phyloP scores from a whole-genome alignment of 2,329 filamentous ascomycete genomes.

The Pyrenophora tritici-repentis region DNA sequence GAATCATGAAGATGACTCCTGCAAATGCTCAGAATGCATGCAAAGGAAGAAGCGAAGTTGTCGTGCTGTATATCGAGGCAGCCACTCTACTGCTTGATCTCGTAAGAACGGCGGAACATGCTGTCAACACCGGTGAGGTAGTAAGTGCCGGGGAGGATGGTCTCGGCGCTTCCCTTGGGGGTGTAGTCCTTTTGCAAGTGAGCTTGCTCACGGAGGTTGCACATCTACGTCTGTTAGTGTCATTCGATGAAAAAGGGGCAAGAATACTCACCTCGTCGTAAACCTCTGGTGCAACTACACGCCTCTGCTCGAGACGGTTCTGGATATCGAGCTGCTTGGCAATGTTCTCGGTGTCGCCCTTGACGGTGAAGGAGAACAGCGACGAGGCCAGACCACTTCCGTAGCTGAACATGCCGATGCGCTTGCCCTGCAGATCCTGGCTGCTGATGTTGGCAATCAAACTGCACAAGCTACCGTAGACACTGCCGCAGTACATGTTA shows the following conservation, averaged over 20 bases:
- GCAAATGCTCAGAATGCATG: constrained; percentile 45
- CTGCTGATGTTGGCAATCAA: constrained; percentile 54
- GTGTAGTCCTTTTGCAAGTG: constrained; percentile 57
- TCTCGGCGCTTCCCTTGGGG: constrained; percentile 52
- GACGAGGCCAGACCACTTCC: constrained; percentile 58
- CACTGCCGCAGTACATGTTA: constrained; percentile 61
- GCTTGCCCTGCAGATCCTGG: constrained; percentile 55
- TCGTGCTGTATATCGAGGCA: constrained; percentile 8
- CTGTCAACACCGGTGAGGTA: constrained; percentile 57
- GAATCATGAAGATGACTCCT: constrained; percentile 39
- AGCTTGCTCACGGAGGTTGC: constrained; percentile 57
- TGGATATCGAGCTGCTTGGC: constrained; percentile 55
- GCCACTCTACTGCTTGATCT: constrained; percentile 53
- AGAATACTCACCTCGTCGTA: constrained; percentile 52
- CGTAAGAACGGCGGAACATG: constrained; percentile 58
- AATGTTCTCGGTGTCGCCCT: constrained; percentile 54
- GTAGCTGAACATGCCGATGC: constrained; percentile 59
- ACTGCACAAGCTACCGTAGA: constrained; percentile 57
- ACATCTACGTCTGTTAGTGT: constrained; percentile 51
- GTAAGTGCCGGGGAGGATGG: constrained; percentile 55
- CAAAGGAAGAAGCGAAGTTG: constrained; percentile 33
- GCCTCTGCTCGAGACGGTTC: constrained; percentile 51
- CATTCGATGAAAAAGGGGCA: constrained; percentile 5
- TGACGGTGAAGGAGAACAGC: constrained; percentile 57
- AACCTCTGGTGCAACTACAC: constrained; percentile 53